phyloP scores from a whole-genome alignment of 2,329 filamentous ascomycete species.

The Teratosphaeria viscida region DNA sequence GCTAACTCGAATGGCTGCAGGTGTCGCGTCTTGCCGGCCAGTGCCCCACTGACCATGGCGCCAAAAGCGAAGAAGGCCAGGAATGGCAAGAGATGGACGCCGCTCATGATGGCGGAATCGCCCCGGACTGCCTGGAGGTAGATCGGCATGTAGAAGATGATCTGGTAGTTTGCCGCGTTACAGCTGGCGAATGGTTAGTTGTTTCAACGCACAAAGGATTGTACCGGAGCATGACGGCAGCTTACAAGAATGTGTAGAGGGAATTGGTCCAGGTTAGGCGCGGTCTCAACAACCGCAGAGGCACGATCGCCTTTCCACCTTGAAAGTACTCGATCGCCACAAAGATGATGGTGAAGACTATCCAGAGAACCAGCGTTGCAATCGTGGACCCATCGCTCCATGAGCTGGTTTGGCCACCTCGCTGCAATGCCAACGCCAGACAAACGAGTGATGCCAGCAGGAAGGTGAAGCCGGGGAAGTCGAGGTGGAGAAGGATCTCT shows the following conservation, averaged over 20 bases:
- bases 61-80: constrained; percentile 1
- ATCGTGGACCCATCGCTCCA: constrained; percentile 19
- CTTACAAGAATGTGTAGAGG: neutral
- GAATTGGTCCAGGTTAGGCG: neutral
- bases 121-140: neutral
- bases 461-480: neutral
- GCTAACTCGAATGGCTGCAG: constrained; percentile 11
- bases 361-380: constrained; percentile 3
- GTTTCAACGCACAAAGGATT: neutral
- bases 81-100: neutral
- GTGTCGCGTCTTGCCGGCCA: constrained; percentile 6
- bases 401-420: constrained; percentile 33
- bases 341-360: neutral
- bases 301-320: neutral
- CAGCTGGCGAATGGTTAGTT: neutral
- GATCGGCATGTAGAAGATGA: constrained; percentile 8
- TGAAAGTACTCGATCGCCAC: neutral
- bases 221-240: neutral
- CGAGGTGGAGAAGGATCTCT: neutral
- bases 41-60: neutral
- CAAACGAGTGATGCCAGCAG: constrained; percentile 23
- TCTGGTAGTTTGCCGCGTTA: neutral
- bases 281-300: neutral
- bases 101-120: constrained; percentile 6
- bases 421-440: constrained; percentile 35